phyloP scores from a whole-genome alignment of 2,329 filamentous ascomycete genomes.

The Mycogone perniciosa region DNA sequence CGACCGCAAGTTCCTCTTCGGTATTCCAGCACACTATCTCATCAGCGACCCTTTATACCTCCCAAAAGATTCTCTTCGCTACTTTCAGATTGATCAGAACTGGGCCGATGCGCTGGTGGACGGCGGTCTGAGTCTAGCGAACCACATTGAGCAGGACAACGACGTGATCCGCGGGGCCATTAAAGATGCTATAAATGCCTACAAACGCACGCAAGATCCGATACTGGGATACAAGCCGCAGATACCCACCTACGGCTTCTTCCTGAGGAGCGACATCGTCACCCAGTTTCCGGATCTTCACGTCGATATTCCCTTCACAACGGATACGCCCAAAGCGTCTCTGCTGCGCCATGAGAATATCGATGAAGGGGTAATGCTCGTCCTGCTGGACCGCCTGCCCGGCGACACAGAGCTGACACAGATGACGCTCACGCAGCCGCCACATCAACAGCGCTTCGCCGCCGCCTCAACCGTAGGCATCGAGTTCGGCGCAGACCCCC shows the following conservation, averaged over 20 bases:
- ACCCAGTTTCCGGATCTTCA: slow-evolving; percentile 24
- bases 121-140: slow-evolving; percentile 33
- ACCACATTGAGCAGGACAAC: slow-evolving; percentile 24
- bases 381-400: neutral
- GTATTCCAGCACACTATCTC: slow-evolving; percentile 34
- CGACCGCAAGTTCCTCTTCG: slow-evolving; percentile 28
- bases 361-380: neutral
- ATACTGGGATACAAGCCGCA: slow-evolving; percentile 18
- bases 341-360: neutral
- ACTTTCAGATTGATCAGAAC: slow-evolving; percentile 33
- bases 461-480: no score
- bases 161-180: slow-evolving; percentile 17
- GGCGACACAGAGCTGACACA: neutral
- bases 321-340: neutral
- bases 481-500: no score
- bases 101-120: slow-evolving; percentile 35
- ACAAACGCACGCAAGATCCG: slow-evolving; percentile 8
- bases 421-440: neutral
- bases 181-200: slow-evolving; percentile 19
- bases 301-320: neutral
- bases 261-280: slow-evolving; percentile 23
- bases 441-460: slow-evolving; percentile 1
- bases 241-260: slow-evolving; percentile 27
- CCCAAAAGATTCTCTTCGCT: slow-evolving; percentile 28
- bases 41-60: slow-evolving; percentile 28